Percentiles rank a stretch among this genome's conserved stretches.
phyloP scores from a whole-genome alignment of 1,284 basidiomycete species.

The Trichosporon sp. region DNA sequence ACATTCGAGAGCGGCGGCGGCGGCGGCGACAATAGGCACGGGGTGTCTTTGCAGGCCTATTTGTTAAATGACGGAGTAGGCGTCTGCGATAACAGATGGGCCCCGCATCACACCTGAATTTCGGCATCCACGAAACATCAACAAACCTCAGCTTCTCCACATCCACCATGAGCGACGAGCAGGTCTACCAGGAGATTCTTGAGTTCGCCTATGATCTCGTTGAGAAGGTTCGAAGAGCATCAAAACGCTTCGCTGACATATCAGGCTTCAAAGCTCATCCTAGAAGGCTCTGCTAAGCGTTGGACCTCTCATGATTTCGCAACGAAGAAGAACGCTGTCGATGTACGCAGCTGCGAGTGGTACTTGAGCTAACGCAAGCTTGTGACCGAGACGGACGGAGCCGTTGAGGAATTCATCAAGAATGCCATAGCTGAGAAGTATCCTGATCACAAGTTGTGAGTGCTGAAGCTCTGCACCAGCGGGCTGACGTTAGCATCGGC shows the following conservation, averaged over 20 bases:
- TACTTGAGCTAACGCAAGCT: slow-evolving; percentile 55
- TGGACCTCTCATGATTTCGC: slow-evolving; percentile 37
- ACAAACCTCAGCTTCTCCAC: neutral
- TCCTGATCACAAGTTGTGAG: slow-evolving; percentile 72
- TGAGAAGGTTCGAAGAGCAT: slow-evolving; percentile 30
- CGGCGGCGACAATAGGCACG: neutral
- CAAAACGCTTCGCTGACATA: neutral
- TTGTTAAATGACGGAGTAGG: neutral
- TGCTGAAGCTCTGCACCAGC: slow-evolving; percentile 15
- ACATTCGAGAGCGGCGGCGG: neutral
- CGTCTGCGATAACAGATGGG: slow-evolving; percentile 14
- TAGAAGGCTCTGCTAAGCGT: slow-evolving; percentile 39
- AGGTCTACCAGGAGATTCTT: slow-evolving; percentile 37
- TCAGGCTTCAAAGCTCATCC: slow-evolving; percentile 35
- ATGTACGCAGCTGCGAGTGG: slow-evolving; percentile 53
- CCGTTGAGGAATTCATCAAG: slow-evolving; percentile 84
- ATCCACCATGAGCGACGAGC: slow-evolving; percentile 22
- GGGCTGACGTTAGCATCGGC: slow-evolving; percentile 64
- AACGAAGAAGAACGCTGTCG: slow-evolving; percentile 59
- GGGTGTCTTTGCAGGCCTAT: neutral
- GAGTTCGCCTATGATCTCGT: slow-evolving; percentile 35
- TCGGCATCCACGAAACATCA: slow-evolving; percentile 12
- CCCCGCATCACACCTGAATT: slow-evolving; percentile 13
- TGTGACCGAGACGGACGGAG: slow-evolving; percentile 92
- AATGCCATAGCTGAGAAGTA: slow-evolving; percentile 68